Conservation (phyloP, 148 eudicot genomes). For the Suaeda aralocaspica region DNA sequence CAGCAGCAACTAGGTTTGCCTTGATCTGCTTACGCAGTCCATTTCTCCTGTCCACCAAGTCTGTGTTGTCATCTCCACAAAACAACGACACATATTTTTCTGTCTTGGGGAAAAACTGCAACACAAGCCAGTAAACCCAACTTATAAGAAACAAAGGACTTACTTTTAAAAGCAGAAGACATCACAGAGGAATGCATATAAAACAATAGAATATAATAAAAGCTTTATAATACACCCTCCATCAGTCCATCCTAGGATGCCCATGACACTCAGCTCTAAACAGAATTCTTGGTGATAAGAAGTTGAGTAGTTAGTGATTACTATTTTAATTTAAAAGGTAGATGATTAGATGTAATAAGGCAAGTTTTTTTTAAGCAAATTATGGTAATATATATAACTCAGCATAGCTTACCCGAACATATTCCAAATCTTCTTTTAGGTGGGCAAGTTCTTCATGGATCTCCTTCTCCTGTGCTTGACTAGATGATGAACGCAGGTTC, state of each 20-base stretch:
- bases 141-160: neutral
- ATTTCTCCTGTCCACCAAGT: conserved; percentile 64
- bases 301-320: too few relatives aligned
- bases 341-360: too few relatives aligned
- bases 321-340: too few relatives aligned
- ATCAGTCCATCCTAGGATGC: too few relatives aligned
- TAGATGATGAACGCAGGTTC: conserved; percentile 62
- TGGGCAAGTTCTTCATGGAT: conserved; percentile 55
- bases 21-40: conserved; percentile 71
- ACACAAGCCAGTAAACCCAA: conserved; percentile 15
- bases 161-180: conserved; percentile 5
- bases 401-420: conserved; percentile 68
- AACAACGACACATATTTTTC: conserved; percentile 86
- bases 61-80: conserved; percentile 70
- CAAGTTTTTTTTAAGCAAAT: too few relatives aligned
- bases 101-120: conserved; percentile 93
- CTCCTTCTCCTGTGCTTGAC: conserved; percentile 62
- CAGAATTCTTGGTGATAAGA: too few relatives aligned
- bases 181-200: neutral
- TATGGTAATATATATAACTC: too few relatives aligned
- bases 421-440: conserved; percentile 93
- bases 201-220: too few relatives aligned
- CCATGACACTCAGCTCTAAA: too few relatives aligned
- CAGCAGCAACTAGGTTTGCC: conserved; percentile 76
- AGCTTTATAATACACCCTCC: too few relatives aligned